Percentiles rank a stretch among this genome's conserved stretches.
These are phyloP conservation scores for Geotrichum phurueaensis DNA, from an alignment of 1,139 yeast genomes.

Conservation along the genomic window DNA sequence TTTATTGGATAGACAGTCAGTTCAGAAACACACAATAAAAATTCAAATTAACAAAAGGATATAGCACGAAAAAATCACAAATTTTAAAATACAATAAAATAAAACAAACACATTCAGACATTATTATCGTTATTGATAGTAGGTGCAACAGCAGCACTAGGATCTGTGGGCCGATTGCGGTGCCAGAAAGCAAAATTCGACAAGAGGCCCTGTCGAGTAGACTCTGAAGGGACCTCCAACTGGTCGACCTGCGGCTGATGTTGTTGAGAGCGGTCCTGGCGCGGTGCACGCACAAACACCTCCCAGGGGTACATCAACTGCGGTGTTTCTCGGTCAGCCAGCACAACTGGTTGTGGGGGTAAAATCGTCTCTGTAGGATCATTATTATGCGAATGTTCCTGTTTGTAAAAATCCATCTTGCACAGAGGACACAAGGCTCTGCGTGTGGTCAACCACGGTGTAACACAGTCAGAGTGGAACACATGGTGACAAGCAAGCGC, in stretches of 20 bases:
- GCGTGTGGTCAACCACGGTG: constrained; percentile 72
- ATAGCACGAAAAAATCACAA: not conserved
- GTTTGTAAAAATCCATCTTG: constrained; percentile 36
- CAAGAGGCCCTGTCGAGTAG: not conserved
- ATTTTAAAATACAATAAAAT: not conserved
- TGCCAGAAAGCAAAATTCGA: not conserved
- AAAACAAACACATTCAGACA: not conserved
- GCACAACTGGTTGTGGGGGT: not conserved
- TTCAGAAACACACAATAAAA: not conserved
- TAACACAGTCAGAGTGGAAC: constrained; percentile 71
- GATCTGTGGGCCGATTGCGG: not conserved
- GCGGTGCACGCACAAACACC: constrained; percentile 12
- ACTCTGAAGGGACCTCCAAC: not conserved
- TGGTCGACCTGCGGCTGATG: not conserved
- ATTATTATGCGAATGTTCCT: not conserved
- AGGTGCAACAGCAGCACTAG: not conserved
- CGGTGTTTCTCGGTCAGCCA: not conserved
- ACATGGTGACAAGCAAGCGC: constrained; percentile 79
- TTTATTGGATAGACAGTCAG: constrained; percentile 17
- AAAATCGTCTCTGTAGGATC: not conserved
- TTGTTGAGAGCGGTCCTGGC: not conserved
- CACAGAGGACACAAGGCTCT: constrained; percentile 83
- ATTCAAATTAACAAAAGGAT: not conserved
- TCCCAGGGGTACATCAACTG: constrained; percentile 16
- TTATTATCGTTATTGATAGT: not conserved